Evolutionary conservation across 352 stramenopile genomes (phyloP), one percentile per base, ranked within the genome.

Genomic region (Phytophthora colocasiae): DNA sequence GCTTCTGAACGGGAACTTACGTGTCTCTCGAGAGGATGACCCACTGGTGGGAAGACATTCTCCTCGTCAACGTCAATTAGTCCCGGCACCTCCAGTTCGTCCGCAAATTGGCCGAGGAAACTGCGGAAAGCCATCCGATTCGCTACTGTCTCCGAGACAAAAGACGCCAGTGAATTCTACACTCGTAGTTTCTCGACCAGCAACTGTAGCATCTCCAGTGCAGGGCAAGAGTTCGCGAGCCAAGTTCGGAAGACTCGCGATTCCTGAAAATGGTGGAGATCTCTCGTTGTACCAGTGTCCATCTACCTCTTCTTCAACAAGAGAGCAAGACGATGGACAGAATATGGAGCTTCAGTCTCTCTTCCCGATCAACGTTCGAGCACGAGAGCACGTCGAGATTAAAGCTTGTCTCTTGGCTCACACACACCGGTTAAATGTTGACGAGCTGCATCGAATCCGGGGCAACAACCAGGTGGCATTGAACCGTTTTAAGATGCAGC

Each of bases 341-440:
- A 22, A 56, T 22, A 6, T 51, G 1, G 54, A 70, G 2, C 54
- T 53, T 19, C 66, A 69, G 48, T 59, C 54, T 26, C 9, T 61
- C 2, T 56, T 75, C 27, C 55, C 66, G 10, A 68, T 75, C 29
- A 64, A 72, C 27, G 27, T 52, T 9, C 58, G 49, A 4, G 50
- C 81, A 15, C 48, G 85, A 29, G 85, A 90, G 47, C 83, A 90
- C 55, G 27, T 91, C 3, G 85, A 94, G 32, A 70, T 91, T 27
- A 89, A 89, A 15, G 77, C 83, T 3, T 91, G 85, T 52, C 69
- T 94, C 47, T 66, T 94, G 3, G 78, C 83, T 17, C 76, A 90
- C 47, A 85, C 76, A 39, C 81, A 91, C 29, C 81, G 75, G 15
- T 73, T 93, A 22, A 59, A 91, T 38, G 82, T 93, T 22, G 71